phyloP scores from a whole-genome alignment of 2,329 filamentous ascomycete species.

The Tolypocladium amazonense region DNA sequence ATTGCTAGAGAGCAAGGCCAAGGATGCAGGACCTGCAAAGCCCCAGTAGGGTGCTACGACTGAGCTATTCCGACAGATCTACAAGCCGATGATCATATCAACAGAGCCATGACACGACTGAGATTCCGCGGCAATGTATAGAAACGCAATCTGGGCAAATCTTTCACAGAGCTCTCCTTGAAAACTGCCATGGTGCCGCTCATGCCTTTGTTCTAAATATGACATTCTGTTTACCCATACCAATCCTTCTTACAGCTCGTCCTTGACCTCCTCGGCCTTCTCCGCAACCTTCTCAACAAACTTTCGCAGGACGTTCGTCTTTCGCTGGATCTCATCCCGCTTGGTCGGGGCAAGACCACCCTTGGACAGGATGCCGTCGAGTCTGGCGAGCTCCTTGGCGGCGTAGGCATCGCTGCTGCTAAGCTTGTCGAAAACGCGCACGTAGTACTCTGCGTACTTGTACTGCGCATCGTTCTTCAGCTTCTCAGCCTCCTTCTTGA shows the following conservation, averaged over 20 bases:
- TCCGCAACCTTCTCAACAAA: constrained; percentile 56
- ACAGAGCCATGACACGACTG: neutral
- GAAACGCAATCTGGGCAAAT: no score
- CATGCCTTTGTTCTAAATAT: neutral
- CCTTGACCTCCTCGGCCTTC: constrained; percentile 27
- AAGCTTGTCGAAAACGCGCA: constrained; percentile 82
- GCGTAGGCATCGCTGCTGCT: constrained; percentile 67
- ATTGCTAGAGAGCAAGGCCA: constrained; percentile 47
- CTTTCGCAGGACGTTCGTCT: constrained; percentile 77
- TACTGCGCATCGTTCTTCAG: constrained; percentile 52
- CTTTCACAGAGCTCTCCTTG: no score
- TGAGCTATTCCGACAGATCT: neutral
- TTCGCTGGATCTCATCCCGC: constrained; percentile 75
- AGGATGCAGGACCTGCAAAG: constrained; percentile 27
- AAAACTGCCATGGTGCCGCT: neutral
- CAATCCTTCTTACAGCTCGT: constrained; percentile 22
- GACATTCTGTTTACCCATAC: neutral
- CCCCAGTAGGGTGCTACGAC: constrained; percentile 4
- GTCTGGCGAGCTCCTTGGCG: constrained; percentile 72
- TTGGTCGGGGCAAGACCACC: constrained; percentile 77
- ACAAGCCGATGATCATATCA: neutral
- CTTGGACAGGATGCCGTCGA: constrained; percentile 75
- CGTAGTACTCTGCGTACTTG: constrained; percentile 89
- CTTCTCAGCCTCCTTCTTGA: constrained; percentile 57
- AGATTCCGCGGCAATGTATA: neutral